Evolutionary conservation across 2,329 filamentous ascomycete species (phyloP), one percentile per base, ranked within the genome.

Genomic region (Thelonectria discophora): DNA sequence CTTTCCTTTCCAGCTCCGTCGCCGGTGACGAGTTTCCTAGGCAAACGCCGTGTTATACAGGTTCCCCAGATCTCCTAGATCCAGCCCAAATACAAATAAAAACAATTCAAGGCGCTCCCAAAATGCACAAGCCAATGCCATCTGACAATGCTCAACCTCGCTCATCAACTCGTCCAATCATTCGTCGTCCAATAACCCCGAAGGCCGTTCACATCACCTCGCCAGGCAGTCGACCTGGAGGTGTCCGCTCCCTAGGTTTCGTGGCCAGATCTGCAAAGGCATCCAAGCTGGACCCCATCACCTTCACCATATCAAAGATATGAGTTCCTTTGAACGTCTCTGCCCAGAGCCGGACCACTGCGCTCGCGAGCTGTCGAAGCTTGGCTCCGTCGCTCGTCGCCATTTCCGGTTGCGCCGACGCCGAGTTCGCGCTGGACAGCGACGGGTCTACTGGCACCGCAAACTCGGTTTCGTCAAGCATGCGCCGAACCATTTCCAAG

Each of bases 391-490:
- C 84, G 55, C 78, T 82, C 11, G 78, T 75, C 18, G 77, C 77
- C 42, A 79, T 74, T 48, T 84, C 82, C 63, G 78, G 76, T 72
- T 65, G 78, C 65, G 67, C 78, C 72, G 64, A 56, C 8, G 73
- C 76, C 40, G 74, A 72, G 15, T 73, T 73, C 17, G 74, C 74
- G 5, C 78, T 81, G 0, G 81, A 78, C 15, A 87, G 76, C 3
- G 84, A 85, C 3, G 84, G 83, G 51, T 88, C 85, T 45, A 87
- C 82, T 1, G 85, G 84, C 4, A 87, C 84, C 7, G 85, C 85
- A 65, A 87, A 88, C 66, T 88, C 85, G 0, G 86, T 88, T 73
- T 88, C 86, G 65, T 87, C 84, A 11, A 88, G 76, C 80, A 88
- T 86, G 21, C 82, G 80, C 15, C 84, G 80, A 18, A 88, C 78